These are phyloP conservation scores for Botrytis fabae DNA, from an alignment of 2,329 filamentous ascomycete species.

Conservation along the genomic window DNA sequence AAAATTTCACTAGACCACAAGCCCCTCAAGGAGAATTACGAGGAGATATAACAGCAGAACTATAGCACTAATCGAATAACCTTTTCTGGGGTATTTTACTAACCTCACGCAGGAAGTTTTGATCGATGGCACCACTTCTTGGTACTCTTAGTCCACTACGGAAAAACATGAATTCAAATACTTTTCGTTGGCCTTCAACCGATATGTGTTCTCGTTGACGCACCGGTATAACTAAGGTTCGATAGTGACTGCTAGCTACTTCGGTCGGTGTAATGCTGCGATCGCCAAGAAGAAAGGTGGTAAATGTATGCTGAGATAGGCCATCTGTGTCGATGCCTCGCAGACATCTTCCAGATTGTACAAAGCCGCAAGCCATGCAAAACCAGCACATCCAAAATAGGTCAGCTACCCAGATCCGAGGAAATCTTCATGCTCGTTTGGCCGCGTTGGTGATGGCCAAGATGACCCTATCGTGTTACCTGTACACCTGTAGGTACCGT, in stretches of 20 bases:
- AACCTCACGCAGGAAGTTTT: not conserved
- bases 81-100: slow-evolving; percentile 4
- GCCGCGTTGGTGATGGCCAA: not conserved
- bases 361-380: not conserved
- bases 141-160: not conserved
- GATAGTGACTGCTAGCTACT: not conserved
- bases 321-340: not conserved
- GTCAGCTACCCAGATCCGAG: not conserved
- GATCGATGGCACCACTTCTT: not conserved
- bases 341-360: too few species aligned
- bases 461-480: not conserved
- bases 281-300: not conserved
- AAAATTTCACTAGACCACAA: not conserved
- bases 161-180: not conserved
- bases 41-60: not conserved
- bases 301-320: not conserved
- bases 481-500: slow-evolving; percentile 16
- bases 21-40: not conserved
- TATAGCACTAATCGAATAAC: slow-evolving; percentile 2
- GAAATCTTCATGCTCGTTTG: not conserved
- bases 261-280: not conserved
- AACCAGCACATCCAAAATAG: not conserved
- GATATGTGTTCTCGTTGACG: not conserved
- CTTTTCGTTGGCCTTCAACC: not conserved
- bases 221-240: not conserved